Evolutionary conservation across 2,329 filamentous ascomycete genomes (phyloP).

Genomic region (Neopestalotiopsis rosae): DNA sequence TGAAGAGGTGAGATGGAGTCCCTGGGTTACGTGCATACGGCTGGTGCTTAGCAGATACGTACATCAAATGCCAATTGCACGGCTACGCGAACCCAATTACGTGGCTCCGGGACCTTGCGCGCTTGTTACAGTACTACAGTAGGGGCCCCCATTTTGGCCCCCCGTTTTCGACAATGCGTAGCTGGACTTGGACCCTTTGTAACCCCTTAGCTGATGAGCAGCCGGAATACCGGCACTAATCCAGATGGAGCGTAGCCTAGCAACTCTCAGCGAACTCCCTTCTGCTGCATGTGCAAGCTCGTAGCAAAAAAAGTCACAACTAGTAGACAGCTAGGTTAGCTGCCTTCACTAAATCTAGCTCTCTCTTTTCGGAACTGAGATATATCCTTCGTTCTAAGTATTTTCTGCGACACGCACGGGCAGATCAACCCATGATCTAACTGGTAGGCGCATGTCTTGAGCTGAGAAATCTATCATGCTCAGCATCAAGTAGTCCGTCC

Average conservation of each 20-base stretch:
- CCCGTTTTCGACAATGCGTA: neutral
- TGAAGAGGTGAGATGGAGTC: neutral
- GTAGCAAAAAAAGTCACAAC: neutral
- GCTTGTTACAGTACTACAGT: too few relatives aligned
- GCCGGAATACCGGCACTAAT: neutral
- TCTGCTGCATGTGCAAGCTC: too few relatives aligned
- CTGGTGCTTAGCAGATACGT: neutral
- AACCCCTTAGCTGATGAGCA: neutral
- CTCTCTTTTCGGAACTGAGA: neutral
- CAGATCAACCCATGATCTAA: neutral
- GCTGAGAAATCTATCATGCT: neutral
- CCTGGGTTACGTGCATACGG: too few relatives aligned
- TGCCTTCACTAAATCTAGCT: neutral
- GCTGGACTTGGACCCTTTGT: too few relatives aligned
- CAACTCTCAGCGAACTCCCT: neutral
- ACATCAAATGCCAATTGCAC: neutral
- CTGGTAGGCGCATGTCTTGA: neutral
- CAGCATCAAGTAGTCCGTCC: neutral
- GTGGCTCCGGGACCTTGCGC: neutral
- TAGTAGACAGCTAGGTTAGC: neutral
- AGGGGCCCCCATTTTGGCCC: neutral
- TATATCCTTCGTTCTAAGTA: neutral
- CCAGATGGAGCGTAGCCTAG: neutral
- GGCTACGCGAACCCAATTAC: slow-evolving; percentile 7
- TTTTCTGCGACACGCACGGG: slow-evolving; percentile 4